Evolutionary conservation across 1,139 yeast genomes (phyloP), one percentile per base, ranked within the genome.

Genomic region (Taphrina betulina): DNA sequence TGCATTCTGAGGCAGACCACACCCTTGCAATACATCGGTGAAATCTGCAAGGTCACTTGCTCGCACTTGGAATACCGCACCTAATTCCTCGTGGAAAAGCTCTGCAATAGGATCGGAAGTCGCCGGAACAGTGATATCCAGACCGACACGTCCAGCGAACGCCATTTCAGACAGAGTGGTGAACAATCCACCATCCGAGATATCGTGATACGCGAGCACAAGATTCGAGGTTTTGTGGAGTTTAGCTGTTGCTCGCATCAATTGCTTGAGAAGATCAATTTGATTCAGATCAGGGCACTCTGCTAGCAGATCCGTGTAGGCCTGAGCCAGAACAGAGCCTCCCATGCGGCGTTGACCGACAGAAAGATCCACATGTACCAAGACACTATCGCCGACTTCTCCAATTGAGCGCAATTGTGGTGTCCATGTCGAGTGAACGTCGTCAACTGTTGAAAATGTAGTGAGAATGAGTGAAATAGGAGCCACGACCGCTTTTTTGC

Each of bases 121-220:
- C 14, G 41, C 36, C 7, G 29, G 31, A 29, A 71, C 53, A 28
- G 64, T 60, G 56, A 85, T 69, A 51, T 78, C 73, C 60, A 90
- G 68, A 62, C 98, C 99, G 58, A 81, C 79, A 73, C 97, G 84
- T 29, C 94, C 90, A 48, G 98, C 95, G 74, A 94, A 94, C 1
- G 96, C 95, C 98, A 94, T 92, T 74, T 94, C 99, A 40, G 85
- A 73, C 48, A 86, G 74, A 7, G 98, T 83, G 51, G 86, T 82
- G 60, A 90, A 74, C 65, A 90, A 76, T 67, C 99, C 99, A 78
- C 99, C 99, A 71, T 94, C 99, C 20, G 96, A 87, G 68, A 94
- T 79, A 71, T 94, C 99, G 68, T 94, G 99, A 73, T 94, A 94
- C 7, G 97, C 88, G 66, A 83, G 76, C 17, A 94, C 94, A 51